Evolutionary conservation across 1,139 yeast species (phyloP).

Genomic region (Blastobotrys apis): DNA sequence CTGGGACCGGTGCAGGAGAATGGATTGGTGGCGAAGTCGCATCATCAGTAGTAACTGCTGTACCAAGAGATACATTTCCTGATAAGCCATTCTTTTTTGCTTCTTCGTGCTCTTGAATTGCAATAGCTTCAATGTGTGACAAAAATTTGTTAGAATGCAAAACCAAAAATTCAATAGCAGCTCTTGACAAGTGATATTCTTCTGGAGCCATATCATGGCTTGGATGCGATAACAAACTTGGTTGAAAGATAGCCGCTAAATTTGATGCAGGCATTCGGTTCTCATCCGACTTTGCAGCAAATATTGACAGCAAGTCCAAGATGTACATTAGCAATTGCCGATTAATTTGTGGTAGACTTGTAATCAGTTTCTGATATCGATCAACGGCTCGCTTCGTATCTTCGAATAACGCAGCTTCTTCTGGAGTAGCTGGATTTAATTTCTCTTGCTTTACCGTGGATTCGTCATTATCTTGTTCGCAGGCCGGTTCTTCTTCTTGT

Average conservation of each 20-base stretch:
- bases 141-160: slow-evolving; percentile 69
- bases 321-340: slow-evolving; percentile 85
- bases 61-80: slow-evolving; percentile 7
- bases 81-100: slow-evolving; percentile 16
- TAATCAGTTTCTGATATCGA: slow-evolving; percentile 66
- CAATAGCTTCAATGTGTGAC: slow-evolving; percentile 45
- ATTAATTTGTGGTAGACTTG: slow-evolving; percentile 61
- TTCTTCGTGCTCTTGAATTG: slow-evolving; percentile 31
- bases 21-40: background rate
- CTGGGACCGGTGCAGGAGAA: slow-evolving; percentile 4
- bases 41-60: background rate
- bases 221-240: slow-evolving; percentile 88
- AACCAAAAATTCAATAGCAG: slow-evolving; percentile 83
- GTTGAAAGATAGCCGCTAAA: slow-evolving; percentile 94
- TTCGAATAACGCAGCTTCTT: slow-evolving; percentile 14
- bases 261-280: slow-evolving; percentile 92
- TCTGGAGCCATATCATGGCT: slow-evolving; percentile 87
- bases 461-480: slow-evolving; percentile 6
- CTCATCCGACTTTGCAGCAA: slow-evolving; percentile 69
- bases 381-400: slow-evolving; percentile 68
- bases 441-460: slow-evolving; percentile 5
- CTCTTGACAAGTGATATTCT: slow-evolving; percentile 82
- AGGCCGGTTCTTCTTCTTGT: slow-evolving; percentile 3
- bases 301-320: slow-evolving; percentile 79
- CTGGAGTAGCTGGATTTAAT: slow-evolving; percentile 5